Evolutionary conservation across 352 stramenopile genomes (phyloP), one percentile per base, ranked within the genome.

Genomic region (Elongisporangium senticosum): DNA sequence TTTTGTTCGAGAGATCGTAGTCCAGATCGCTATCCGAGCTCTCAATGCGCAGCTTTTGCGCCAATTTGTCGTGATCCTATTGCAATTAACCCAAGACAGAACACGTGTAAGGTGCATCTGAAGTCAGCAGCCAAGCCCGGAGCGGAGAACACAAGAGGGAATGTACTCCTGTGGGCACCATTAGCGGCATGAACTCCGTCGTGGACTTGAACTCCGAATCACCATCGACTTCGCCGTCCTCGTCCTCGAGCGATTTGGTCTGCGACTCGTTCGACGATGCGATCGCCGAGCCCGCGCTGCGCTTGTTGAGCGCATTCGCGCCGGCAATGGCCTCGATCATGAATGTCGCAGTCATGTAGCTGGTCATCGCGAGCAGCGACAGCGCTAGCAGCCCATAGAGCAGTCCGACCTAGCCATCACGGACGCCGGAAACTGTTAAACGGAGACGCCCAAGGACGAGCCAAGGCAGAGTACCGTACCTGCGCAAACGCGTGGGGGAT

Each of bases 401-500:
- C 33, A 95, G 64, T 4, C 83, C 83, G 3, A 87, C 78, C 78
- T 86, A 55, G n/a, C n/a, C 52, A 37, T 33, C 55, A 55, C 13
- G 56, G 5, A 57, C 51, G 7, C 20, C 21, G 15, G 14, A 59
- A 10, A 26, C 43, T n/a, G 20, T 40, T 37, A 26, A 47, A 49
- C 55, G 17, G 17, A 3, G 24, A 48, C 5, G 51, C 14, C 33
- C 1, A 43, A 14, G 33, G 33, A 43, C 33, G 11, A 43, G 33
- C 17, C 49, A 52, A 11, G 22, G 49, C 17, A 15, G 49, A 52
- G 40, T 22, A 7, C 28, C 33, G 59, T 62, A 90, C 79, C 67
- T 95, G 85, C 55, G 77, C 83, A 65, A 95, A 95, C 19, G 86
- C 79, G 59, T 89, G 86, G 24, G 86, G 86, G 55, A 95, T 95